phyloP scores from a whole-genome alignment of 495 filamentous ascomycete species.

The Hypoxylon trugodes region DNA sequence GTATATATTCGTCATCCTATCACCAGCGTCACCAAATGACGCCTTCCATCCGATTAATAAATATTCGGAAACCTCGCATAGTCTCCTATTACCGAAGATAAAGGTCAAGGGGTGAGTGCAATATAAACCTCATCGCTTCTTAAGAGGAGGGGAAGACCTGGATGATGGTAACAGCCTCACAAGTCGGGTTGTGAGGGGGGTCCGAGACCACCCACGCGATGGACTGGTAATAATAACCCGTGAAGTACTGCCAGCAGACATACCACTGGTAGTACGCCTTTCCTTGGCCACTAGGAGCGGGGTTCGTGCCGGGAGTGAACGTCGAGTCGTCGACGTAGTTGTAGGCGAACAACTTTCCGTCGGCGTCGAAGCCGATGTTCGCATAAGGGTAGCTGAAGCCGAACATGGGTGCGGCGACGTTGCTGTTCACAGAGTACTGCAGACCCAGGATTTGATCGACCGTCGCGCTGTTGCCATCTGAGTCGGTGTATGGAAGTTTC shows the following conservation, averaged over 20 bases:
- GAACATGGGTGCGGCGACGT: conserved; percentile 62
- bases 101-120: neutral
- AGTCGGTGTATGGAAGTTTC: conserved; percentile 44
- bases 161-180: conserved; percentile 57
- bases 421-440: conserved; percentile 52
- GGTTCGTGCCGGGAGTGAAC: conserved; percentile 28
- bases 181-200: conserved; percentile 64
- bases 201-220: conserved; percentile 58
- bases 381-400: conserved; percentile 20
- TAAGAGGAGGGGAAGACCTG: conserved; percentile 19
- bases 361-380: conserved; percentile 55
- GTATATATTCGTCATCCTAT: neutral
- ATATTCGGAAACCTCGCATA: neutral
- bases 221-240: conserved; percentile 60
- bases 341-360: conserved; percentile 53
- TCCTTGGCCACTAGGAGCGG: conserved; percentile 12
- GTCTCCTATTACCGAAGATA: neutral
- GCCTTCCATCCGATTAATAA: neutral
- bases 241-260: conserved; percentile 59
- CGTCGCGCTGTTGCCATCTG: conserved; percentile 40
- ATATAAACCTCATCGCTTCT: neutral
- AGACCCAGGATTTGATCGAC: conserved; percentile 53
- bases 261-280: conserved; percentile 56
- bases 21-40: neutral
- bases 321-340: conserved; percentile 55